Base-by-base conservation (phyloP, 441 rosid genomes). In the Gossypium davidsonii region DNA sequence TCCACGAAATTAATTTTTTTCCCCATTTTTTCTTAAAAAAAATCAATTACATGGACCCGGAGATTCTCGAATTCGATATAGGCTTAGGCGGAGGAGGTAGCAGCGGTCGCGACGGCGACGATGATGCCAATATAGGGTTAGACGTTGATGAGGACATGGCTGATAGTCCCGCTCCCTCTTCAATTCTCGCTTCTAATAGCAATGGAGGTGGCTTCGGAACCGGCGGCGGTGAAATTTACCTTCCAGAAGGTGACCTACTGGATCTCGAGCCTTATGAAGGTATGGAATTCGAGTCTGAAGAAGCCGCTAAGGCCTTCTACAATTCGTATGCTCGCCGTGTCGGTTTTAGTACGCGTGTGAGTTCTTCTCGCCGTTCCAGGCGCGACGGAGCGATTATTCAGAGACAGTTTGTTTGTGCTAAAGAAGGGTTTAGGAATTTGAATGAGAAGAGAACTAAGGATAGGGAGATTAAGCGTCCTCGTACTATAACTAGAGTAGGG, bases 311-410 rank as follows among this genome's bases (percentile, higher is more conserved):
- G 77, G 89, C 91, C 71, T 92, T 92, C 75, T 94, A 94, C 79
- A 89, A 91, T 74, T 89, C 92, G 1, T 94, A 94, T 76, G 97
- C 99, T 20, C 89, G 94, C 67, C 91, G 90, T 63, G 81, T 88
- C 25, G 98, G 97, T 26, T 94, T 94, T 70, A 92, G 93, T 58
- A 93, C 98, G 37, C 93, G 98, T 18, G 98, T 93, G 56, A 93
- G 98, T 74, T 93, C 97, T 53, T 91, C 93, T 72, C 87, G 93
- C 37, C 90, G 94, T 58, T 92, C 97, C 46, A 86, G 94, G 71
- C 86, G 92, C 8, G 93, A 91, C 71, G 99, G 99, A 61, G 97
- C 98, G 26, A 93, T 93, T 72, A 91, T 93, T n/a, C 98, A 93
- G 86, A 80, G 90, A 59, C 94, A 85, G 49, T 94, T 88, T 57